Base-by-base conservation (phyloP, 2,329 filamentous ascomycete species). In the Botrytis deweyae region DNA sequence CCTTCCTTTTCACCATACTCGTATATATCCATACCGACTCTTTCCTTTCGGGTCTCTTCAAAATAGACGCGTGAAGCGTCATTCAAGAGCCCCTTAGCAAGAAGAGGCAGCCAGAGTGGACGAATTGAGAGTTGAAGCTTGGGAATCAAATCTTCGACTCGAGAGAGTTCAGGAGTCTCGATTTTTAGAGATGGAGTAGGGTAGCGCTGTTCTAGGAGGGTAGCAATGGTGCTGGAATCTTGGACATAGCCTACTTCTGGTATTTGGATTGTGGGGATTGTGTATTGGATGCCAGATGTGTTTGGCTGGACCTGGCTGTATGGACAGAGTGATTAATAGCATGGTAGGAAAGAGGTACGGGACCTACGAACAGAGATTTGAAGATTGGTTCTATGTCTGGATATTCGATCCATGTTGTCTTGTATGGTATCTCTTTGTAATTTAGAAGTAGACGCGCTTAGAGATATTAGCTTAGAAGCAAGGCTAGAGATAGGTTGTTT, bases 341-440 rank as follows among this genome's bases (percentile, higher is more conserved):
- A 29, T 49, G 58, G 72, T 49, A 49, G 46, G 63, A 42, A 18
- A 10, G 22, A 25, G 33, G 5, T 22, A 40, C n/a, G n/a, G 36
- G 63, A 63, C 46, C 49, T 3, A 81, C 85, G 77, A 78, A 89
- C 88, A 89, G 84, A 42, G 85, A 83, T 77, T 88, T 84, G 68
- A 93, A 83, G 3, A 81, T 87, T 1, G 87, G 82, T 73, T 84
- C 86, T 74, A 94, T 84, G 52, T 92, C 87, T 0, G 90, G 91
- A 76, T 92, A 93, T 78, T 92, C 90, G 25, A 90, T 82, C 90
- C 90, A 93, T 85, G 90, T 84, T 0, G 91, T 93, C 79, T 87
- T 86, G 83, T 93, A 93, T 64, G 89, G 85, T 22, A 93, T 80
- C 1, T 84, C 84, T 80, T 93, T 93, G 83, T 86, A 92, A 82